Evolutionary conservation across 768 basidiomycete genomes (phyloP), one percentile per base, ranked within the genome.

Genomic region (Suillus hirtellus): DNA sequence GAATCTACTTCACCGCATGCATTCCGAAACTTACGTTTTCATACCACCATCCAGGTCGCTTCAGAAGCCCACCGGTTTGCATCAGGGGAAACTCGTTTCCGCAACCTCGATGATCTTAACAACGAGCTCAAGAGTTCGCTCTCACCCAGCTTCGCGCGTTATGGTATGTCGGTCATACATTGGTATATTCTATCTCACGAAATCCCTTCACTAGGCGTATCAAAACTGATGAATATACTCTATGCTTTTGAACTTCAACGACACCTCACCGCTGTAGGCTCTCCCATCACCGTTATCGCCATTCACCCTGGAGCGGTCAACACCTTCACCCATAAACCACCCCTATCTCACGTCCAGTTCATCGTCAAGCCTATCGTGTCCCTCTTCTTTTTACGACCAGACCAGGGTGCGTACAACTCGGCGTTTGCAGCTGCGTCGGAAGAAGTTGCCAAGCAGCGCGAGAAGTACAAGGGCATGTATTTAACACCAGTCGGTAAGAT

Each of bases 151-250:
- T 64, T 74, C 63, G 43, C 62, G 63, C 67, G 72, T 65, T 83
- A 82, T 60, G 66, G 80, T 79, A 65, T 34, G 70, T 64, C 9
- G 1, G n/a, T 24, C 9, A 0, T 24, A 2, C 11, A 9, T 55
- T 3, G 17, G 24, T 21, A 27, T 14, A 12, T 17, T 3, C 0
- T 62, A 17, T 62, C 38, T 65, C 6, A 9, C 10, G 21, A 55
- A 31, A 34, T 63, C 10, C 10, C 10, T 11, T 52, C 24, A 7
- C 31, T n/a, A 87, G 88, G 69, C 0, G 70, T 79, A 42, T 76
- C 83, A 54, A 88, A 89, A 69, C 71, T 87, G n/a, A 79, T 81
- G 19, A 78, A 77, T 56, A 71, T 83, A 37, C 75, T 88, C 19
- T 86, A 79, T 64, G 80, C 79, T 1, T 80, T 76, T 35, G 78